These are phyloP conservation scores for Knoxdaviesia capensis DNA, from an alignment of 2,329 filamentous ascomycete genomes.

Conservation along the genomic window DNA sequence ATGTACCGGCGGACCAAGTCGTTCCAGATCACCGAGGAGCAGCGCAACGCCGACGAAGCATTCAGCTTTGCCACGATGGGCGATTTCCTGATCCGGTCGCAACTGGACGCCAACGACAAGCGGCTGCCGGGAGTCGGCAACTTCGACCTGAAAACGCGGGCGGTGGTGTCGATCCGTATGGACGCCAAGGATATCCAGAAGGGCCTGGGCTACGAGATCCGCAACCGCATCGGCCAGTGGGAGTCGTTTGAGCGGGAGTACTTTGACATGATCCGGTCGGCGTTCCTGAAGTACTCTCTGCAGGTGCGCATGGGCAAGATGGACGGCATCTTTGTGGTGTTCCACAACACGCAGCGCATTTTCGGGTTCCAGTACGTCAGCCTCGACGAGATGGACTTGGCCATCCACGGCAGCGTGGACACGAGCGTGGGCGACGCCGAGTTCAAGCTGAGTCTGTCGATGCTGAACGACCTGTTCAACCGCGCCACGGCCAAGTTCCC, in stretches of 20 bases:
- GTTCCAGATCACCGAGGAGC: slow-evolving; percentile 49
- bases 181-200: slow-evolving; percentile 50
- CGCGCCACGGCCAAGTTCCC: slow-evolving; percentile 59
- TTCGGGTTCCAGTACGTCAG: slow-evolving; percentile 95
- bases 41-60: slow-evolving; percentile 51
- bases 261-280: slow-evolving; percentile 87
- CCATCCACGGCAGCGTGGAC: slow-evolving; percentile 61
- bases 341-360: slow-evolving; percentile 83
- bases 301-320: slow-evolving; percentile 95
- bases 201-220: slow-evolving; percentile 76
- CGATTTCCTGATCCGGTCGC: slow-evolving; percentile 85
- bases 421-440: slow-evolving; percentile 56
- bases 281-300: slow-evolving; percentile 89
- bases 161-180: slow-evolving; percentile 84
- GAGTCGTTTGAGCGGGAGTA: slow-evolving; percentile 93
- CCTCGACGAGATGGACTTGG: slow-evolving; percentile 69
- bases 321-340: slow-evolving; percentile 97
- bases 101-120: slow-evolving; percentile 76
- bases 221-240: slow-evolving; percentile 51
- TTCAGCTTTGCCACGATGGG: slow-evolving; percentile 78
- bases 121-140: slow-evolving; percentile 78
- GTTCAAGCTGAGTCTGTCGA: slow-evolving; percentile 59
- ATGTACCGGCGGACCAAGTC: slow-evolving; percentile 54
- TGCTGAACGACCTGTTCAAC: slow-evolving; percentile 66
- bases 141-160: slow-evolving; percentile 91